Percentiles rank a stretch among this genome's conserved stretches.
Evolutionary conservation across 2,329 filamentous ascomycete genomes (phyloP).

Genomic region (Hypoxylon sp.): DNA sequence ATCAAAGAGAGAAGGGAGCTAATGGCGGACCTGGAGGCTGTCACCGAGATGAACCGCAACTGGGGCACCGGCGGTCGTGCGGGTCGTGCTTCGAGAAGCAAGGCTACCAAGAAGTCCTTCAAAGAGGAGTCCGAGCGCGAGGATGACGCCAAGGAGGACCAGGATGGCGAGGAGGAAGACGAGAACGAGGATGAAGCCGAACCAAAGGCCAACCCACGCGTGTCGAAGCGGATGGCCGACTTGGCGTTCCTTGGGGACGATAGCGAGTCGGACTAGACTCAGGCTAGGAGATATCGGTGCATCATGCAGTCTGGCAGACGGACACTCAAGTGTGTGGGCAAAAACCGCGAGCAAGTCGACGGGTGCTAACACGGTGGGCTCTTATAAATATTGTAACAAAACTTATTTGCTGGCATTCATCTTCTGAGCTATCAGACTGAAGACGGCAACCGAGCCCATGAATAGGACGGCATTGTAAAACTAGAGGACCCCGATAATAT

Average conservation of each 20-base stretch:
- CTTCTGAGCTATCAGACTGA: conserved; percentile 90
- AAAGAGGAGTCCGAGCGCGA: conserved; percentile 50
- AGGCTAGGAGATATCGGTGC: conserved; percentile 1
- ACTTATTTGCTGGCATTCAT: conserved; percentile 64
- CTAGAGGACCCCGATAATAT: conserved; percentile 55
- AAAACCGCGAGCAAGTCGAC: not conserved
- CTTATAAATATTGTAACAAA: not conserved
- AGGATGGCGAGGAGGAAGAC: conserved; percentile 45
- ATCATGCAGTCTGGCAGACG: not conserved
- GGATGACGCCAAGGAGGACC: conserved; percentile 44
- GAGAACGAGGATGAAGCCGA: conserved; percentile 43
- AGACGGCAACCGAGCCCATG: conserved; percentile 93
- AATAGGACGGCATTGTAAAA: conserved; percentile 98
- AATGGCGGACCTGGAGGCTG: conserved; percentile 81
- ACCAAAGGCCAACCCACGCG: conserved; percentile 44
- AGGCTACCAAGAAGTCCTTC: conserved; percentile 46
- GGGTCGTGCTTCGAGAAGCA: conserved; percentile 53
- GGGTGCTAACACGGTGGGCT: not conserved
- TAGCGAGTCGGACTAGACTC: conserved; percentile 67
- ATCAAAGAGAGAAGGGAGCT: conserved; percentile 91
- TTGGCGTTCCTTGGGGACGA: conserved; percentile 74
- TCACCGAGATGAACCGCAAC: conserved; percentile 78
- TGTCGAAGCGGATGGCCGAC: conserved; percentile 58
- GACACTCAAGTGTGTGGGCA: not conserved
- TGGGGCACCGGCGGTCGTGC: conserved; percentile 70